A percentile compares a stretch with the other conserved stretches of the same genome.
These are phyloP conservation scores for Xylaria sp. DNA, from an alignment of 2,329 filamentous ascomycete genomes.

Conservation along the genomic window DNA sequence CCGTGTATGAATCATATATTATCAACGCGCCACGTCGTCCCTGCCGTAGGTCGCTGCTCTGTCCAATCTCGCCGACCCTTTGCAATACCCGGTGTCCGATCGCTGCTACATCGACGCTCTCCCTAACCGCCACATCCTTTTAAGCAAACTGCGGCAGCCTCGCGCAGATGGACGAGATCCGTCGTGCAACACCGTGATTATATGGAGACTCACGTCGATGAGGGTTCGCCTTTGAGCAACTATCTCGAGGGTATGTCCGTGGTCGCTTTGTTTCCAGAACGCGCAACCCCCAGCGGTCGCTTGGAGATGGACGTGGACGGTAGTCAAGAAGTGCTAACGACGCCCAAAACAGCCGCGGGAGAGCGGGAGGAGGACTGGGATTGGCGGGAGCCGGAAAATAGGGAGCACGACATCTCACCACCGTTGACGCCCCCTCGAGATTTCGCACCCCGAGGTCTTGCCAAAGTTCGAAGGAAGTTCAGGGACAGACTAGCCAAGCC, in stretches of 20 bases:
- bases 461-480: slow-evolving; percentile 41
- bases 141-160: slow-evolving; percentile 19
- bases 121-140: slow-evolving; percentile 16
- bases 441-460: slow-evolving; percentile 43
- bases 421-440: slow-evolving; percentile 39
- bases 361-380: slow-evolving; percentile 36
- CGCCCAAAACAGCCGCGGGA: slow-evolving; percentile 35
- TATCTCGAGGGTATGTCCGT: slow-evolving; percentile 41
- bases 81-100: neutral
- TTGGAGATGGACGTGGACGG: neutral
- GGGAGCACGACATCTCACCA: slow-evolving; percentile 38
- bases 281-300: neutral
- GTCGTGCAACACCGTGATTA: slow-evolving; percentile 38
- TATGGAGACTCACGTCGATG: slow-evolving; percentile 45
- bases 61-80: neutral
- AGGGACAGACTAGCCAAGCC: slow-evolving; percentile 37
- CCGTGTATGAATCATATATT: neutral
- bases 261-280: neutral
- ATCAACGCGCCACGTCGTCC: slow-evolving; percentile 17
- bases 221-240: slow-evolving; percentile 44
- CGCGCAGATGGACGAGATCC: slow-evolving; percentile 42
- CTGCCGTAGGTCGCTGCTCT: neutral
- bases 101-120: slow-evolving; percentile 10
- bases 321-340: slow-evolving; percentile 29
- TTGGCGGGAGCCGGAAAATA: slow-evolving; percentile 39